Evolutionary conservation across 345 rosid species (phyloP), one percentile per base, ranked within the genome.

Genomic region (Excoecaria agallocha): DNA sequence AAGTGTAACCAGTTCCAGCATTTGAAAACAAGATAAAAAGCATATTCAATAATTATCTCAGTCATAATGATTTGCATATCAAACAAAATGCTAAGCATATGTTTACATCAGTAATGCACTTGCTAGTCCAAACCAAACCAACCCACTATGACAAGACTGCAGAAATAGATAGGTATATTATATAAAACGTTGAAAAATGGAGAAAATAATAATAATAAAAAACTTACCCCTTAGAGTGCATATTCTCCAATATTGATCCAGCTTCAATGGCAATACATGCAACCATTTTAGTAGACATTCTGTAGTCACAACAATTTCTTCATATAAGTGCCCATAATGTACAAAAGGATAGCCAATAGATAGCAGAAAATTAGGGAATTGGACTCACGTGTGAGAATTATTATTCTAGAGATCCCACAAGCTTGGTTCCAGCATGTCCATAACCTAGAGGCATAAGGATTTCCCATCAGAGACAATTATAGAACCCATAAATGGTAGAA

Each of bases 261-360:
- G 97, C 97, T 83, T 94, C 98, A 79, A 92, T 85, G 10, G 97
- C 97, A 71, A 94, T 89, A 86, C 98, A 94, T 16, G 91, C 97
- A 74, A 82, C 97, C 97, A 91, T 89, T 77, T 85, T 86, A 49
- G 90, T 86, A 22, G 97, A 83, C 97, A 94, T 91, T 86, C 97
- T 94, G 84, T 74, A 73, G 68, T 58, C 39, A 59, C 51, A 83
- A 58, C 16, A 77, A 22, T 8, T 20, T 38, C 70, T 69, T 41
- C 56, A 59, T 49, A 52, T 77, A 35, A 68, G 69, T 45, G 71
- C 50, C n/a, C 16, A 2, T 68, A 64, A 72, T 6, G 39, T 46
- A 50, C 3, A 68, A 68, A 48, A 2, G 39, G 59, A 1, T 22
- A 13, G 19, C 19, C 6, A 45, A 16, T 17, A 19, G 11, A 54